Percentiles rank a stretch among this genome's conserved stretches.
Evolutionary conservation across 2,329 filamentous ascomycete species (phyloP).

Genomic region (Epichloe sibirici): DNA sequence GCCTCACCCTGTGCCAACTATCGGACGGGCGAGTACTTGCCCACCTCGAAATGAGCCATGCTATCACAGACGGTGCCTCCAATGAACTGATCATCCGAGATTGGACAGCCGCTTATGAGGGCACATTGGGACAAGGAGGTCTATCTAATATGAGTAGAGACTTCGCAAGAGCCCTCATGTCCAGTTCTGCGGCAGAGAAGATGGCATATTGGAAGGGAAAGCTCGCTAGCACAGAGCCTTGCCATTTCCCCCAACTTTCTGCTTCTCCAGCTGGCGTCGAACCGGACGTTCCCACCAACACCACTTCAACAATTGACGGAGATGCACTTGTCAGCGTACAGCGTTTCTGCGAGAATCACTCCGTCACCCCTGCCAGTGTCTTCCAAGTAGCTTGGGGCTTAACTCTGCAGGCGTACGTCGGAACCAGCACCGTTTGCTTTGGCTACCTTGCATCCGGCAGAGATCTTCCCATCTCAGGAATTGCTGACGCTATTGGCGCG

Average conservation of each 20-base stretch:
- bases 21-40: not conserved
- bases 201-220: constrained; percentile 6
- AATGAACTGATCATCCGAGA: constrained; percentile 1
- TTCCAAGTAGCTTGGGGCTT: constrained; percentile 7
- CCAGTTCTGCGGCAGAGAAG: not conserved
- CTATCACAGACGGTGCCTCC: constrained; percentile 6
- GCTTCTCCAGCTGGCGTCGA: too few relatives aligned
- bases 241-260: constrained; percentile 2
- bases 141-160: too few relatives aligned
- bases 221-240: constrained; percentile 4
- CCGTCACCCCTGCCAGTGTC: constrained; percentile 4
- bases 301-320: not conserved
- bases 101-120: constrained; percentile 1
- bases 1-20: not conserved
- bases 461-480: constrained; percentile 4
- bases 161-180: not conserved
- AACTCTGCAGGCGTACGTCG: constrained; percentile 6
- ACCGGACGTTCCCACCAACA: too few relatives aligned
- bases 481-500: constrained; percentile 4
- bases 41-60: constrained; percentile 8
- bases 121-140: too few relatives aligned
- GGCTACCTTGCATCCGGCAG: constrained; percentile 8
- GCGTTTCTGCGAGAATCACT: not conserved
- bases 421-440: constrained; percentile 3
- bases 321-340: too few relatives aligned